These are phyloP conservation scores for Leccinum griseonigrum DNA, from an alignment of 1,284 basidiomycete genomes.

Conservation along the genomic window DNA sequence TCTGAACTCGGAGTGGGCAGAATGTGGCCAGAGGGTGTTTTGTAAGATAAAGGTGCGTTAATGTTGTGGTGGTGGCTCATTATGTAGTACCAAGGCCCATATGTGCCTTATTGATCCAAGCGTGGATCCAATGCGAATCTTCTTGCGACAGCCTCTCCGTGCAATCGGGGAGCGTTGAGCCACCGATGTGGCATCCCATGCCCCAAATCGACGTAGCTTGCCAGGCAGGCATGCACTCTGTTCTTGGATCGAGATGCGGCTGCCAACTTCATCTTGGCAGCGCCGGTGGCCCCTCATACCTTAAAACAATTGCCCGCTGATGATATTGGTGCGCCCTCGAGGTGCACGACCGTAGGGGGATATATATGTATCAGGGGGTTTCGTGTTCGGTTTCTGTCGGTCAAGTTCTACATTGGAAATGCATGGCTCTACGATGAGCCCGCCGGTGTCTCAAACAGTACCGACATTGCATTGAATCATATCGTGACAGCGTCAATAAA, in stretches of 20 bases:
- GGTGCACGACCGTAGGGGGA: background rate
- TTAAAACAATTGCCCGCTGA: slow-evolving; percentile 1
- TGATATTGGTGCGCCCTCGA: slow-evolving; percentile 2
- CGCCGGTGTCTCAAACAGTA: background rate
- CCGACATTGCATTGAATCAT: background rate
- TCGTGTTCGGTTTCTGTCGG: background rate
- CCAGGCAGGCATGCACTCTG: background rate
- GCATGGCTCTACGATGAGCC: background rate
- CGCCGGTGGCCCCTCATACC: background rate
- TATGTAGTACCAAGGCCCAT: background rate
- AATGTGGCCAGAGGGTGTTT: background rate
- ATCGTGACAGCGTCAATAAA: background rate
- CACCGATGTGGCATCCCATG: background rate
- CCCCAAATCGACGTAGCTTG: background rate
- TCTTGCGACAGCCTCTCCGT: background rate
- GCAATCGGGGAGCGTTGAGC: background rate
- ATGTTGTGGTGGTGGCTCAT: background rate
- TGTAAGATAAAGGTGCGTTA: background rate
- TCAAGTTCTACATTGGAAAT: background rate
- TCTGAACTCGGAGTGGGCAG: background rate
- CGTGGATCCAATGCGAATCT: background rate
- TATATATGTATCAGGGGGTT: background rate
- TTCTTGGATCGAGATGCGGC: background rate
- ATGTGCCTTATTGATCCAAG: background rate
- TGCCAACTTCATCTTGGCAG: background rate